Conservation (phyloP, 176 grass and related monocot genomes). For the Puya raimondii region DNA sequence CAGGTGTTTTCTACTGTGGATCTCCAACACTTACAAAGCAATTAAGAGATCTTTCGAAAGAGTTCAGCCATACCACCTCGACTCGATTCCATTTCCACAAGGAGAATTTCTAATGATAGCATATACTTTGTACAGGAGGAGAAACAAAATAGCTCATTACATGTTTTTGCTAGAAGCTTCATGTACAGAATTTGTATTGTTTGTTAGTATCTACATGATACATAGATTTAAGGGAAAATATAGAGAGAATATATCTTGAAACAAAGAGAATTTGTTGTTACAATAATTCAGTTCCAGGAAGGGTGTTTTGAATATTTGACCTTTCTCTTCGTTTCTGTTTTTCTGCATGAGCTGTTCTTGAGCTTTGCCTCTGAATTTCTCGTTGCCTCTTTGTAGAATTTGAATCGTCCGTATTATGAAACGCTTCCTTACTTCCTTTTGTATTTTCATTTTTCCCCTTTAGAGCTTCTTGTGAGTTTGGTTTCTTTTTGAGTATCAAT, state of each 20-base stretch:
- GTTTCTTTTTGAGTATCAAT: slow-evolving; percentile 3
- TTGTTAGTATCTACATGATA: slow-evolving; percentile 28
- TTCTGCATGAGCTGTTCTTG: slow-evolving; percentile 28
- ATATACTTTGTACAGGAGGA: slow-evolving; percentile 47
- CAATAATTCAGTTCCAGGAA: slow-evolving; percentile 22
- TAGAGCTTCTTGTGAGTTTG: slow-evolving; percentile 23
- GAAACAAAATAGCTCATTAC: slow-evolving; percentile 10
- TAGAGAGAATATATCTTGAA: slow-evolving; percentile 19
- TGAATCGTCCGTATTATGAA: not conserved
- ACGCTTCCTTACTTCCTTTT: slow-evolving; percentile 17
- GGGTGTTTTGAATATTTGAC: slow-evolving; percentile 15
- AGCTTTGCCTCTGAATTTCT: slow-evolving; percentile 3
- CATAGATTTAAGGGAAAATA: slow-evolving; percentile 34
- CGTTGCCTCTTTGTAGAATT: slow-evolving; percentile 12
- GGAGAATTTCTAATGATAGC: slow-evolving; percentile 73
- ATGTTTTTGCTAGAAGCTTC: slow-evolving; percentile 9
- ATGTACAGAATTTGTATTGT: slow-evolving; percentile 44
- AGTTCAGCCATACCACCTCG: slow-evolving; percentile 86
- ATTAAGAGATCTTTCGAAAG: slow-evolving; percentile 73
- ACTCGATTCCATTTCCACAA: slow-evolving; percentile 98
- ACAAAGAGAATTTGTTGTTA: slow-evolving; percentile 26
- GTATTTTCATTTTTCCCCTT: slow-evolving; percentile 13
- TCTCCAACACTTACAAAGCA: slow-evolving; percentile 66
- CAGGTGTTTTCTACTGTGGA: slow-evolving; percentile 99
- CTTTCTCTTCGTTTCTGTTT: slow-evolving; percentile 58